Evolutionary conservation across 495 filamentous ascomycete species (phyloP), one percentile per base, ranked within the genome.

Genomic region (Podospora pseudoanserina): DNA sequence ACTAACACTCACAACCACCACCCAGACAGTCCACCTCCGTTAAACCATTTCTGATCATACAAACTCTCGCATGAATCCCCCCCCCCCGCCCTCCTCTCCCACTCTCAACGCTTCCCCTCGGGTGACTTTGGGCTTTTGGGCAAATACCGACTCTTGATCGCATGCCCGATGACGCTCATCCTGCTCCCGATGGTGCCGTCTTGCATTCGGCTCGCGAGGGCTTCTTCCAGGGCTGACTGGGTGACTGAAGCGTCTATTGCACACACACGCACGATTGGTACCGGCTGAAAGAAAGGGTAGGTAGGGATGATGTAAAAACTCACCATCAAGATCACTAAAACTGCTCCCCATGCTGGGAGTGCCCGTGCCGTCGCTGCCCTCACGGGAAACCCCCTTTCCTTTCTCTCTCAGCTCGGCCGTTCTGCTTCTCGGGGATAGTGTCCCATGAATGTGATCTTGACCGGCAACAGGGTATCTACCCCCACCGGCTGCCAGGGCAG

Each of bases 311-410:
- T 30, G 60, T 44, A 63, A 30, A n/a, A 53, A 79, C 83, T 69
- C 84, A 94, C 92, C 93, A 78, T 98, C 96, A 30, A 99, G 82
- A 81, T 99, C 95, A 77, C 94, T 97, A 75, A 96, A 99, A 76
- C 94, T 97, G 75, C 93, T 97, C 1, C 94, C 93, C 91, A 98
- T 98, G 71, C 96, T 99, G 0, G 93, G 95, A 2, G 92, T 93
- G 2, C 89, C 93, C 67, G 92, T 93, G 3, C 89, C 93, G 68
- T 96, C 93, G 72, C 92, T 96, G 5, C 88, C 85, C 54, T 92
- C 90, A 63, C 86, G 83, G 16, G 80, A 82, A 11, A 83, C 85
- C 13, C 83, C 80, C 63, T 85, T 86, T 26, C 77, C 75, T 54
- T 71, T 65, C 80, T 49, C 39, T 3, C 39, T 77, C 26, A 88